Conservation (phyloP, 2,329 filamentous ascomycete genomes). For the Diplodia mutila region DNA sequence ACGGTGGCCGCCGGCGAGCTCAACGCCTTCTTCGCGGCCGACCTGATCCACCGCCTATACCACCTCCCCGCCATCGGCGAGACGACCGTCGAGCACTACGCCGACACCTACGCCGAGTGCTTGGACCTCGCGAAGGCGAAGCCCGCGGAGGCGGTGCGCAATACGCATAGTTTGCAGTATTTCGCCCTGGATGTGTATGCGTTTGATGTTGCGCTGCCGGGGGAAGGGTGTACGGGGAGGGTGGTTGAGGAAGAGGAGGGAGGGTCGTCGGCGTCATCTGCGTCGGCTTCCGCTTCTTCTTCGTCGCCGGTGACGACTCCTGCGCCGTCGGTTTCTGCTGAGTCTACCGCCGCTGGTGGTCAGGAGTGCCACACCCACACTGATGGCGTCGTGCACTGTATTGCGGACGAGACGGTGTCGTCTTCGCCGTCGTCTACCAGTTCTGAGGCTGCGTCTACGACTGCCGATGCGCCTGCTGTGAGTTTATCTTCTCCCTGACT, state of each 20-base stretch:
- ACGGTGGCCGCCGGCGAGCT: constrained; percentile 60
- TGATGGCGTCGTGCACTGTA: constrained; percentile 23
- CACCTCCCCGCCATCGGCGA: constrained; percentile 66
- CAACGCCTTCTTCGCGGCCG: constrained; percentile 67
- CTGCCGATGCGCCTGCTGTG: not conserved
- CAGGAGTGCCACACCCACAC: constrained; percentile 20
- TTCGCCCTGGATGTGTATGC: constrained; percentile 72
- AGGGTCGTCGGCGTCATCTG: not conserved
- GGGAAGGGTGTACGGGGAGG: constrained; percentile 63
- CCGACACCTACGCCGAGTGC: constrained; percentile 61
- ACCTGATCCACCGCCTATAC: constrained; percentile 68
- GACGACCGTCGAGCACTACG: constrained; percentile 63
- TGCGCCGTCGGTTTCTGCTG: not conserved
- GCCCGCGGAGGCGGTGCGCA: constrained; percentile 54
- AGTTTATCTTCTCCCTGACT: not conserved
- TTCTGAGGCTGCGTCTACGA: not conserved
- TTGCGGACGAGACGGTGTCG: constrained; percentile 3
- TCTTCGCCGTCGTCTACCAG: not conserved
- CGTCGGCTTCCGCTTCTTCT: constrained; percentile 26
- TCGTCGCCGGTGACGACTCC: not conserved
- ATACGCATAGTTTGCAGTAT: constrained; percentile 68
- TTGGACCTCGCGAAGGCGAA: constrained; percentile 58
- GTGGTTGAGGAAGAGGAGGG: not conserved
- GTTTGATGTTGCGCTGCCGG: constrained; percentile 66
- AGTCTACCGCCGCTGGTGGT: not conserved